Base-by-base conservation (phyloP, 352 stramenopile species). In the Discostella stelligera region DNA sequence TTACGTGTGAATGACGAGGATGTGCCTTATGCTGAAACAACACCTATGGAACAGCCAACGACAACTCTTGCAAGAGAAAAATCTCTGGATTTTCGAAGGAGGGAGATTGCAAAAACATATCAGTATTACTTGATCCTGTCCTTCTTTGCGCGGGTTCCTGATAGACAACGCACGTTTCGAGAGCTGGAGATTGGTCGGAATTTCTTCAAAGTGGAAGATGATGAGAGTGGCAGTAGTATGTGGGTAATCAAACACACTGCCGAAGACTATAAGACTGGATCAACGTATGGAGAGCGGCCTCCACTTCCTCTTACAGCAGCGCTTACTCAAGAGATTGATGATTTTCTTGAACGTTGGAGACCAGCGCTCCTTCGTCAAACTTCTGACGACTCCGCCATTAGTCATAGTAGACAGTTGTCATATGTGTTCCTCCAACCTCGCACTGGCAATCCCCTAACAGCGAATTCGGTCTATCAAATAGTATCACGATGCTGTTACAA, bases 121-220 rank as follows among this genome's bases (percentile, higher is more conserved):
- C 87, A 93, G 73, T 73, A 83, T 8, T 94, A 92, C 55, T 77
- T 94, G 14, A 86, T 94, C 58, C 63, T 94, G 8, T 78, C 84
- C 11, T 89, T 94, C 27, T 92, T 94, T 82, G 78, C 89, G 8
- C 86, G 74, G 46, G 77, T 94, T 41, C 89, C 89, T 3, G 89
- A 94, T 84, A 77, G 87, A 56, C 89, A 94, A 68, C 77, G 89
- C 25, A 94, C 87, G 3, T 86, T 93, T 30, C 74, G 87, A 62
- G 89, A 94, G 64, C 65, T 94, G 25, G 87, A 93, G 56, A 71
- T 94, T 18, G 87, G 83, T 27, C 72, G 74, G 41, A 91, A 86
- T 13, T 83, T 94, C 62, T 60, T 91, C 11, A 83, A 86, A 65
- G 65, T 87, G 14, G 71, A 77, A 11, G 54, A 72, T 10, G 64